Base-by-base conservation (phyloP, 345 rosid species). In the Linum trigynum region DNA sequence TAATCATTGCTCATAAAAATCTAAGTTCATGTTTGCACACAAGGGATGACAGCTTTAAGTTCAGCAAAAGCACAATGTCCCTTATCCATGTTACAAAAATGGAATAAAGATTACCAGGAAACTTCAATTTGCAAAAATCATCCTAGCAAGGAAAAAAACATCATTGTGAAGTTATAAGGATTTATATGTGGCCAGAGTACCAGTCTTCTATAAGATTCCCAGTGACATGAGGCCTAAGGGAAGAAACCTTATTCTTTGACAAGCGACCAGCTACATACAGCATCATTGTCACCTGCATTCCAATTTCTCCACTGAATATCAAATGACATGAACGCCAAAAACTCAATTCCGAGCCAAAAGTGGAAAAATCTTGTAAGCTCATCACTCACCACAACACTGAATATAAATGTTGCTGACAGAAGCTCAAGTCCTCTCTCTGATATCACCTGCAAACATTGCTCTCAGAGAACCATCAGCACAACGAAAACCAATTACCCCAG, bases 381-480 rank as follows among this genome's bases (percentile, higher is more conserved):
- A 71, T 57, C 61, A 82, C 94, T 86, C 77, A 79, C 99, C 70
- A 90, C 74, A 74, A 81, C 55, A 79, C 97, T 80, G 76, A 90
- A 81, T 15, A 86, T 67, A 66, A 84, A 82, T 57, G 96, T 82
- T 59, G 95, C 71, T 0, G 99, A 86, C 57, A 94, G 86, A 58
- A 94, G 79, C 87, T 86, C 86, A 61, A 88, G 77, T 62, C 97
- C 97, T 79, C 86, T 83, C 67, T 86, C 95, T 9, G 97, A 75
- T 73, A 85, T 85, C 68, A 79, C 85, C 99, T 88, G 77, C 76
- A 75, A 74, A 59, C 17, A 61, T 60, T 42, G 39, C 62, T 58
- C 60, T 11, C 69, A 51, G 32, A 23, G 32, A 23, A 23, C 32
- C 32, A 23, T 23, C 32, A 23, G 32, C 32, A 23, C 32, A 23